Percentiles rank a stretch among this genome's conserved stretches.
phyloP scores from a whole-genome alignment of 345 rosid genomes.

The Tarenaya hassleriana region DNA sequence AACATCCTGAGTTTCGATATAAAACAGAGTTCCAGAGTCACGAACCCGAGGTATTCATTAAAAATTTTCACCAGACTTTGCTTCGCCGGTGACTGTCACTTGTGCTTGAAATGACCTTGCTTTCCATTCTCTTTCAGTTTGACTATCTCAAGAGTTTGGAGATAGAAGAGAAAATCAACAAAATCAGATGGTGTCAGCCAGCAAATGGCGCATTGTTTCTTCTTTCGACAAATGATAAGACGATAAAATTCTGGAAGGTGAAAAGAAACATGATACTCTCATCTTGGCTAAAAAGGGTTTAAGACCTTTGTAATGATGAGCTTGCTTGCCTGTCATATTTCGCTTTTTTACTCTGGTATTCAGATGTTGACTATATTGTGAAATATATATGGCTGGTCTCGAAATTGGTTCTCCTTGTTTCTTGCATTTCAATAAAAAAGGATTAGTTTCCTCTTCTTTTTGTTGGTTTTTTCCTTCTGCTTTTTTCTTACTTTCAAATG shows the following conservation, averaged over 20 bases:
- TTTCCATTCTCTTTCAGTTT: conserved; percentile 49
- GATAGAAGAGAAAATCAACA: conserved; percentile 99
- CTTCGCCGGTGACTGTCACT: not conserved
- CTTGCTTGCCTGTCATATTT: not conserved
- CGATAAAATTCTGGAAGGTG: conserved; percentile 99
- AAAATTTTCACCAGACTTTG: conserved; percentile 1
- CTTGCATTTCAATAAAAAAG: conserved; percentile 2
- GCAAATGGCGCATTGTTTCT: conserved; percentile 90
- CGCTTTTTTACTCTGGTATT: conserved; percentile 1
- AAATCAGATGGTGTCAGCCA: conserved; percentile 97
- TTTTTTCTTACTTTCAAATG: conserved; percentile 6
- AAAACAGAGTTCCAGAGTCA: conserved; percentile 99
- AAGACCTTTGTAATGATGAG: not conserved
- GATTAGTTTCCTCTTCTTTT: not conserved
- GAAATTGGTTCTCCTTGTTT: not conserved
- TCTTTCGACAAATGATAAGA: conserved; percentile 95
- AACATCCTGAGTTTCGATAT: conserved; percentile 98
- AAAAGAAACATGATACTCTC: conserved; percentile 9
- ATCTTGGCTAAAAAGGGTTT: not conserved
- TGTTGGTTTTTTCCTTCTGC: conserved; percentile 5
- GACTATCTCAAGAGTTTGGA: conserved; percentile 99
- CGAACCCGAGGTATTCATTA: conserved; percentile 83
- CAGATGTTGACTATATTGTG: conserved; percentile 4
- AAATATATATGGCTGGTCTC: conserved; percentile 5
- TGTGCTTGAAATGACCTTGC: conserved; percentile 10